A percentile compares a stretch with the other conserved stretches of the same genome.
These are phyloP conservation scores for Salix arbutifolia DNA, from an alignment of 345 rosid species.

Conservation along the genomic window DNA sequence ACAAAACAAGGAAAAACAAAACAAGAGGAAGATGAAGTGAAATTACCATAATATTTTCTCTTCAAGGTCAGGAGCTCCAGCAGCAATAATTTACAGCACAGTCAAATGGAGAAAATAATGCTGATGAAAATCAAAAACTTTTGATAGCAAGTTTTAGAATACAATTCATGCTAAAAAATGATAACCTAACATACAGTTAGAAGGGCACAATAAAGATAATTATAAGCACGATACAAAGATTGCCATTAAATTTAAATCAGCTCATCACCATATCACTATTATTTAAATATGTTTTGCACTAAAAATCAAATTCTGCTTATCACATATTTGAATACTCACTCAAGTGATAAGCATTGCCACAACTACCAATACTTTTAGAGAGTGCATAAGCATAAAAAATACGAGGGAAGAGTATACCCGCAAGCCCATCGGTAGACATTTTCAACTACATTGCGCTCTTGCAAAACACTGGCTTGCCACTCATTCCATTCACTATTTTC, in stretches of 20 bases:
- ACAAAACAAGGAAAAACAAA: slow-evolving; percentile 19
- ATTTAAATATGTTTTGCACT: neutral
- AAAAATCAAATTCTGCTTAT: neutral
- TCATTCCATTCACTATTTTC: slow-evolving; percentile 76
- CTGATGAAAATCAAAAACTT: too few species aligned
- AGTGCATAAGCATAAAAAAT: slow-evolving; percentile 9
- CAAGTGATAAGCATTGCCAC: neutral
- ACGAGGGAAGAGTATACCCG: slow-evolving; percentile 50
- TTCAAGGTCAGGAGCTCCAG: neutral
- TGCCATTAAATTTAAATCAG: neutral
- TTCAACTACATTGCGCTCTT: slow-evolving; percentile 81
- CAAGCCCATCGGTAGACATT: slow-evolving; percentile 95
- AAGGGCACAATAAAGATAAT: neutral
- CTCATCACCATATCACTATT: neutral
- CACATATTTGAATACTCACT: neutral
- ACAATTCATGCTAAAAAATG: neutral
- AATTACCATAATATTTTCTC: neutral
- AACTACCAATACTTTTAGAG: neutral
- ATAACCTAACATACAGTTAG: neutral
- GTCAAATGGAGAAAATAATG: neutral
- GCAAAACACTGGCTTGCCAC: slow-evolving; percentile 74
- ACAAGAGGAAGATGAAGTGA: neutral
- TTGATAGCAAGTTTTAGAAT: neutral
- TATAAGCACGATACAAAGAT: neutral
- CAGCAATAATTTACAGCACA: neutral